Conservation (phyloP, 495 filamentous ascomycete genomes). For the Chaetomidium leptoderma region DNA sequence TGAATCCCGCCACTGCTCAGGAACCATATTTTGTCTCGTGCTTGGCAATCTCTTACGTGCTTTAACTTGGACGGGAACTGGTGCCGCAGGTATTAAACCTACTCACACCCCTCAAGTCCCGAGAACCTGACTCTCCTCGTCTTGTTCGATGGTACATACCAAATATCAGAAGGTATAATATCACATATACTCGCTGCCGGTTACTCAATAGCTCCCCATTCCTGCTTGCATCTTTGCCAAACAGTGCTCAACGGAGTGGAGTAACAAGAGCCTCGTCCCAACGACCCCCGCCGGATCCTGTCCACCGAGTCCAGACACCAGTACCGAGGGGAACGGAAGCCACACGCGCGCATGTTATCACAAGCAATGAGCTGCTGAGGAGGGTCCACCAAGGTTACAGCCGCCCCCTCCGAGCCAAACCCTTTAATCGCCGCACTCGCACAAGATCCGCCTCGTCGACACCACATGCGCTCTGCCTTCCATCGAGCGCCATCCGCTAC, state of each 20-base stretch:
- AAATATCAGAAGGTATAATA: slow-evolving; percentile 52
- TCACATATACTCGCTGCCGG: slow-evolving; percentile 37
- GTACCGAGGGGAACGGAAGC: slow-evolving; percentile 10
- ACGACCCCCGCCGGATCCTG: not conserved
- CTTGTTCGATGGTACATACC: slow-evolving; percentile 36
- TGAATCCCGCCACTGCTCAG: slow-evolving; percentile 43
- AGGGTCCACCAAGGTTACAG: slow-evolving; percentile 27
- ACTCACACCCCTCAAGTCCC: slow-evolving; percentile 31
- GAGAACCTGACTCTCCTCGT: slow-evolving; percentile 17
- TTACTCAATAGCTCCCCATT: slow-evolving; percentile 28
- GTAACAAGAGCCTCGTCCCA: not conserved
- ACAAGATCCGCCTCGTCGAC: slow-evolving; percentile 20
- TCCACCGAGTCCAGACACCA: slow-evolving; percentile 9
- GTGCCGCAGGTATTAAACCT: slow-evolving; percentile 37
- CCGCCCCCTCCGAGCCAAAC: slow-evolving; percentile 29
- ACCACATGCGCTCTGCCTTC: slow-evolving; percentile 40
- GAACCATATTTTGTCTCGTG: slow-evolving; percentile 44
- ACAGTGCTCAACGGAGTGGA: slow-evolving; percentile 27
- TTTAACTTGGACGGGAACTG: slow-evolving; percentile 42
- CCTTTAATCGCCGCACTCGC: slow-evolving; percentile 27
- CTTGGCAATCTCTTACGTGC: slow-evolving; percentile 45
- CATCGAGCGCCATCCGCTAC: slow-evolving; percentile 23
- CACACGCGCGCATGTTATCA: slow-evolving; percentile 18
- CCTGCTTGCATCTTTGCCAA: slow-evolving; percentile 36
- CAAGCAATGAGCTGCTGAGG: slow-evolving; percentile 38